These are phyloP conservation scores for Hyphopichia wangnamkhiaoensis DNA, from an alignment of 1,139 yeast species.

Conservation along the genomic window DNA sequence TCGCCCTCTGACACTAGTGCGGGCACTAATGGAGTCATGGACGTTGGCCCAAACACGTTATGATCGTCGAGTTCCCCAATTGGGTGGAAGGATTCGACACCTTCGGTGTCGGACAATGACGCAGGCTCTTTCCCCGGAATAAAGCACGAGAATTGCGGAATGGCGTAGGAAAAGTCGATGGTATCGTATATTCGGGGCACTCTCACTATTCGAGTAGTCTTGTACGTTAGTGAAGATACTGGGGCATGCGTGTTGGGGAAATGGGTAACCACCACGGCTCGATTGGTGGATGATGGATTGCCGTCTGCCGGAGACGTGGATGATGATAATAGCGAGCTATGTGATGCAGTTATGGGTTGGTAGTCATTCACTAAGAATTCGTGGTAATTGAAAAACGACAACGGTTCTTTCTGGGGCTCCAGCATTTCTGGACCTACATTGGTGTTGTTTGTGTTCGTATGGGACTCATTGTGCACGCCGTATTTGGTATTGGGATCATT, in stretches of 20 bases:
- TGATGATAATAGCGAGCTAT: conserved; percentile 3
- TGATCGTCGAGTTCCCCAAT: conserved; percentile 39
- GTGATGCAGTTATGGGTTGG: conserved; percentile 16
- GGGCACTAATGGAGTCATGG: conserved; percentile 55
- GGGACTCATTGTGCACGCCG: not conserved
- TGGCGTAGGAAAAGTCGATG: conserved; percentile 28
- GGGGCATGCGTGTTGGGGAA: conserved; percentile 57
- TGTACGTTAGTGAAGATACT: conserved; percentile 25
- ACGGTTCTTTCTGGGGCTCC: conserved; percentile 5
- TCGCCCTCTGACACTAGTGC: conserved; percentile 37
- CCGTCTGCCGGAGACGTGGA: not conserved
- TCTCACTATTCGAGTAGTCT: conserved; percentile 57
- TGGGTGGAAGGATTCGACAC: conserved; percentile 23
- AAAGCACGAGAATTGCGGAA: conserved; percentile 60
- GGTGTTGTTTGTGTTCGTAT: not conserved
- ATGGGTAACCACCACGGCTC: conserved; percentile 55
- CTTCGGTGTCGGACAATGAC: conserved; percentile 36
- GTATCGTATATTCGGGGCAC: conserved; percentile 55
- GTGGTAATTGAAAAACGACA: conserved; percentile 64
- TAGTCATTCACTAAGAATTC: conserved; percentile 49
- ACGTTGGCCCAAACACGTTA: conserved; percentile 51
- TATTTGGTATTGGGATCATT: conserved; percentile 17
- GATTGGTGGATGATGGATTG: not conserved
- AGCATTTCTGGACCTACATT: conserved; percentile 1
- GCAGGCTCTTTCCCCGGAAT: conserved; percentile 73